Evolutionary conservation across 768 basidiomycete genomes (phyloP).

Genomic region (Psilocybe subaeruginosa): DNA sequence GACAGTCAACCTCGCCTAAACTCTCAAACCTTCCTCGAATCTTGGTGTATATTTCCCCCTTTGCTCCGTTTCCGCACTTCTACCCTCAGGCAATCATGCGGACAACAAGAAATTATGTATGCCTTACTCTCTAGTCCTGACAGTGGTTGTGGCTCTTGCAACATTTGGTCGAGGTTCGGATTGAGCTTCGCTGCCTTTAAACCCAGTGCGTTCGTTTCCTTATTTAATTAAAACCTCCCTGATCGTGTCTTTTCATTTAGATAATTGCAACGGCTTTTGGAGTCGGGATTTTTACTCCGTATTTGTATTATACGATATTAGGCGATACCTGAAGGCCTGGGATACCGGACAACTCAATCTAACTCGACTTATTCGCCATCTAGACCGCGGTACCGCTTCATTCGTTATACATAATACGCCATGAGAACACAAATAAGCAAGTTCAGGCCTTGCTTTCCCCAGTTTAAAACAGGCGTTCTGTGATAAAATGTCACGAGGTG

Average conservation of each 20-base stretch:
- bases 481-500: no score
- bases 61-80: background rate
- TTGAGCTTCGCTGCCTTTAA: background rate
- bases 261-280: background rate
- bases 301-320: background rate
- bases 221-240: background rate
- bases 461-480: background rate
- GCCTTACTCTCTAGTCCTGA: no score
- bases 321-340: slow-evolving; percentile 1
- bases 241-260: background rate
- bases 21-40: background rate
- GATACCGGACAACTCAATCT: background rate
- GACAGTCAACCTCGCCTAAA: background rate
- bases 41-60: background rate
- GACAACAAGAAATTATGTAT: background rate
- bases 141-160: no score
- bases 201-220: background rate
- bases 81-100: background rate
- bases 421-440: background rate
- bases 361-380: background rate
- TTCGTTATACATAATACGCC: background rate
- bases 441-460: background rate
- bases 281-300: background rate
- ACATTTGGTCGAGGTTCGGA: background rate
- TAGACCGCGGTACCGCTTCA: background rate